Base-by-base conservation (phyloP, 2,329 filamentous ascomycete genomes). In the Blastomyces silverae region DNA sequence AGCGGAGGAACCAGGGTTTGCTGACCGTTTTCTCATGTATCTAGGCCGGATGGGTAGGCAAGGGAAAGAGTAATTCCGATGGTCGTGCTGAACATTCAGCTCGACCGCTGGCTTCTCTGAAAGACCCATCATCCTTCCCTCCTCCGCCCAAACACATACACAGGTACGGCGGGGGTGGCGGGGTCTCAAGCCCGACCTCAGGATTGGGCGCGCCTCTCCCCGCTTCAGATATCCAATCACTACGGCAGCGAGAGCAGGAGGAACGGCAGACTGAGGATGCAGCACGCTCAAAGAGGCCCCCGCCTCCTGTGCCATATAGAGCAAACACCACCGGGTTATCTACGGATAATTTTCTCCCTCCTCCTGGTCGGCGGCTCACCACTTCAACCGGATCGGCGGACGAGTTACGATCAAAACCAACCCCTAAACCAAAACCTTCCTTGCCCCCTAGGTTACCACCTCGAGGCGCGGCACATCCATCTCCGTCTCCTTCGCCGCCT, bases 41-140 rank as follows among this genome's bases (percentile, higher is more conserved):
- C 50, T 68, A 86, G 84, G 82, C 82, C 67, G 83, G 83, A 69
- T 84, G 82, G 82, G 79, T 86, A 73, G 83, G 85, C 59, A 82
- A 84, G 74, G 79, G 83, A 64, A 80, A 83, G 66, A 76, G 80
- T 64, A 73, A 77, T 52, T 72, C 73, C 64, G 39, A 56, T 55
- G 77, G 84, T 42, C 71, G 74, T 53, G 69, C 74, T 44, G 79
- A 83, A 31, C 85, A 86, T 68, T 78, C 82, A 62, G 82, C 84
- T 7, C 81, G 82, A 20, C 91, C 92, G 1, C 78, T 95, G 55
- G 81, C 86, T 10, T 82, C 85, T 3, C 82, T 96, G 39, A 87
- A 86, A 73, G 91, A 96, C 73, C 92, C 91, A 0, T 76, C 85
- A 0, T 84, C 86, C 20, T 96, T 96, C 73, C 91, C 85, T 1